Conservation (phyloP, 176 grass and related monocot genomes). For the Juncus effusus region DNA sequence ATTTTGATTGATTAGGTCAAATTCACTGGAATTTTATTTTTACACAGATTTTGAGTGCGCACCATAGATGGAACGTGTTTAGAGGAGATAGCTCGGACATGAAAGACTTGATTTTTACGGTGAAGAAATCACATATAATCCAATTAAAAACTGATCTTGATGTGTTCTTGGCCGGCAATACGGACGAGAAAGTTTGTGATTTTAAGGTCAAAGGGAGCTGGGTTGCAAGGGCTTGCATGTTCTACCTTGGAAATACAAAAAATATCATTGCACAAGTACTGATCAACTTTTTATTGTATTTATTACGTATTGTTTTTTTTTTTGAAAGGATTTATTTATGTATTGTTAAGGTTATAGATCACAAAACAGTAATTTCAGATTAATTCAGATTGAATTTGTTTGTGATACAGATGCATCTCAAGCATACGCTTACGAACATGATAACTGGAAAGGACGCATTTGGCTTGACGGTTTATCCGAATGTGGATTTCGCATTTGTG, state of each 20-base stretch:
- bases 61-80: slow-evolving; percentile 35
- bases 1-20: no score
- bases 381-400: background rate
- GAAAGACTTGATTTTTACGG: slow-evolving; percentile 40
- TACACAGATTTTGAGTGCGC: slow-evolving; percentile 11
- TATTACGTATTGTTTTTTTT: no score
- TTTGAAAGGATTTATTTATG: no score
- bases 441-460: slow-evolving; percentile 30
- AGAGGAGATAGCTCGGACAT: slow-evolving; percentile 35
- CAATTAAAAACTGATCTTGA: slow-evolving; percentile 36
- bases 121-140: slow-evolving; percentile 20
- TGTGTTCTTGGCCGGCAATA: slow-evolving; percentile 42
- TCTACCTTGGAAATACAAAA: slow-evolving; percentile 27
- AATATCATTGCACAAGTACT: slow-evolving; percentile 29
- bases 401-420: slow-evolving; percentile 13
- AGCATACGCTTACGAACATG: slow-evolving; percentile 13
- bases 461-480: slow-evolving; percentile 28
- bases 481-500: slow-evolving; percentile 48
- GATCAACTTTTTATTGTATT: background rate
- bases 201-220: slow-evolving; percentile 49
- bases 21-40: no score
- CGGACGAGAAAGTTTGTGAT: slow-evolving; percentile 25
- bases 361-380: no score
- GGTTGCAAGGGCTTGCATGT: slow-evolving; percentile 18
- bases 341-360: no score